These are phyloP conservation scores for Chiua virens DNA, from an alignment of 768 basidiomycete species.

Conservation along the genomic window DNA sequence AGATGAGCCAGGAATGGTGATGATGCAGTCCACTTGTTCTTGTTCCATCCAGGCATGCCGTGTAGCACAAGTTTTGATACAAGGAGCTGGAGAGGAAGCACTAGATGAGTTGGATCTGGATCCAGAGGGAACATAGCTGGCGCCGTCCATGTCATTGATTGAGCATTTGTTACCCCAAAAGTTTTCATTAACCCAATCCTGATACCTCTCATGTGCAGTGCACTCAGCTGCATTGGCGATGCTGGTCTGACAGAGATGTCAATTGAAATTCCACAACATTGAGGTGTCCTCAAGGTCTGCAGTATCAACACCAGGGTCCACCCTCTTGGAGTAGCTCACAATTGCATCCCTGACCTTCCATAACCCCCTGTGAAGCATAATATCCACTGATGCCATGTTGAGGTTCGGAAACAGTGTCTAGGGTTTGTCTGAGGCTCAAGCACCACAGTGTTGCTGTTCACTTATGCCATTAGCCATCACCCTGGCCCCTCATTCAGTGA, in stretches of 20 bases:
- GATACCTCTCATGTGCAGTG: background rate
- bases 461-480: background rate
- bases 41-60: too few relatives aligned
- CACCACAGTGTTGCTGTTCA: background rate
- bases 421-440: too few relatives aligned
- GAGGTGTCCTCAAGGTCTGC: background rate
- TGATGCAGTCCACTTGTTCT: too few relatives aligned
- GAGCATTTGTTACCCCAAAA: background rate
- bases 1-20: too few relatives aligned
- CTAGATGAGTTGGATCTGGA: too few relatives aligned
- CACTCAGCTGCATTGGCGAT: background rate
- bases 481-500: background rate
- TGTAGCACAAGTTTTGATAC: too few relatives aligned
- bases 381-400: background rate
- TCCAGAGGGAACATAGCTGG: too few relatives aligned
- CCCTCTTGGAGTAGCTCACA: background rate
- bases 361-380: background rate
- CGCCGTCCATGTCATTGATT: too few relatives aligned
- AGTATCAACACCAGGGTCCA: background rate
- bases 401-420: slow-evolving; percentile 1
- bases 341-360: background rate
- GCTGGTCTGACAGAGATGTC: background rate
- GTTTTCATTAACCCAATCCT: background rate
- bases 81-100: too few relatives aligned
- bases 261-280: background rate